Base-by-base conservation (phyloP, 106 monocot species). In the Amphibolis antarctica region DNA sequence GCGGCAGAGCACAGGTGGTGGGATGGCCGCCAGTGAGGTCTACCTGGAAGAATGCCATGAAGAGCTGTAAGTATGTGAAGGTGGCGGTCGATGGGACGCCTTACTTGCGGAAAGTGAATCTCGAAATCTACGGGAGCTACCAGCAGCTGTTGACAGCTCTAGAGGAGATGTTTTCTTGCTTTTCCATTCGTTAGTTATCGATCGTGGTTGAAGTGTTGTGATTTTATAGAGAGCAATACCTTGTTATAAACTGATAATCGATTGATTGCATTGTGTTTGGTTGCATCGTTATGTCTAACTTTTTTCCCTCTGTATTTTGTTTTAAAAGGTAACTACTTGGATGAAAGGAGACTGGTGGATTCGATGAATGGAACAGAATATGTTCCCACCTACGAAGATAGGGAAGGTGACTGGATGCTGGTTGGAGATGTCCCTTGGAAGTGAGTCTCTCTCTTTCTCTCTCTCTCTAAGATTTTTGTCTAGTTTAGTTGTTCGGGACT, bases 1-100 rank as follows among this genome's bases (percentile, higher is more conserved):
- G 30, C 26, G 50, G 1, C 31, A 90, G 90, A 75, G 85, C 82
- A 11, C 80, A 75, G 59, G 83, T 86, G 64, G 83, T 90, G 60
- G 90, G 90, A 25, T 90, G 90, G 90, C 90, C 90, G 54, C 90
- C 90, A 12, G 90, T 90, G 64, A 80, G 85, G 48, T 68, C 82
- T 1, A 78, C 68, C 74, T 50, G 83, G 64, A 78, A 71, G 71
- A 85, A 72, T 65, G 83, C 73, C 24, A 51, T 83, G 55, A 92
- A 79, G 70, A 79, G 69, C 50, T 74, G 75, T 59, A 77, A 76
- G 30, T 81, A 74, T 27, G 92, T 92, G 61, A 92, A 92, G 63
- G 92, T 92, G 13, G 79, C 81, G 42, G 81, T 92, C 57, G 92
- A 92, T 63, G 92, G 92, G 0, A 86, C 86, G 4, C 92, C 92